Percentiles rank a stretch among this genome's conserved stretches.
Conservation (phyloP, 306 rosid genomes). For the Macrotyloma uniflorum region DNA sequence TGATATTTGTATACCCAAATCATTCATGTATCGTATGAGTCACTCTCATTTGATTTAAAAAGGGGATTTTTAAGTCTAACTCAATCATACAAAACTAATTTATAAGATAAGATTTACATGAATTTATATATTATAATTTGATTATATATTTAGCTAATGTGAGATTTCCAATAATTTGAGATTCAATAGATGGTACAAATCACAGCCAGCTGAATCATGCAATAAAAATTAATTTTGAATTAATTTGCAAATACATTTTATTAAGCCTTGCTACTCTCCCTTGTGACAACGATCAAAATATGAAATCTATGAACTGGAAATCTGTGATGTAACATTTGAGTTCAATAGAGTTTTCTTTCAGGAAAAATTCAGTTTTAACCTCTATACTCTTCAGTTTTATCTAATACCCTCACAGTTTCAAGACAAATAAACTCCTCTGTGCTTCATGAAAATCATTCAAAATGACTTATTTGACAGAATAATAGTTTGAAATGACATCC, state of each 20-base stretch:
- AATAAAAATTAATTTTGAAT: neutral
- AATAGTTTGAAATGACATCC: neutral
- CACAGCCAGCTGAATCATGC: neutral
- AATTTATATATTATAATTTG: no score
- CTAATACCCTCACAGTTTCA: no score
- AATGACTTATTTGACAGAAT: neutral
- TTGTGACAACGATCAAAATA: neutral
- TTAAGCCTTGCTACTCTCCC: neutral
- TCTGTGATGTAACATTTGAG: neutral
- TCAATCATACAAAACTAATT: no score
- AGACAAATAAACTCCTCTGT: no score
- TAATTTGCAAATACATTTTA: neutral
- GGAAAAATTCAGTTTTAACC: neutral
- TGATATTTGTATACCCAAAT: no score
- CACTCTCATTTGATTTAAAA: neutral
- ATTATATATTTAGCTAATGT: no score
- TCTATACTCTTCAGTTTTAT: no score
- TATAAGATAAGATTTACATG: no score
- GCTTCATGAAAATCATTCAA: neutral
- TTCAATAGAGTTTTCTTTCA: neutral
- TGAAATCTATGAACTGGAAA: neutral
- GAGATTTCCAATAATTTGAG: neutral
- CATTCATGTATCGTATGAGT: neutral
- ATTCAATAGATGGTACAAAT: neutral
- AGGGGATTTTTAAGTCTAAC: no score